Percentiles rank a stretch among this genome's conserved stretches.
phyloP scores from a whole-genome alignment of 2,329 filamentous ascomycete species.

The Fusarium pseudocircinatum region DNA sequence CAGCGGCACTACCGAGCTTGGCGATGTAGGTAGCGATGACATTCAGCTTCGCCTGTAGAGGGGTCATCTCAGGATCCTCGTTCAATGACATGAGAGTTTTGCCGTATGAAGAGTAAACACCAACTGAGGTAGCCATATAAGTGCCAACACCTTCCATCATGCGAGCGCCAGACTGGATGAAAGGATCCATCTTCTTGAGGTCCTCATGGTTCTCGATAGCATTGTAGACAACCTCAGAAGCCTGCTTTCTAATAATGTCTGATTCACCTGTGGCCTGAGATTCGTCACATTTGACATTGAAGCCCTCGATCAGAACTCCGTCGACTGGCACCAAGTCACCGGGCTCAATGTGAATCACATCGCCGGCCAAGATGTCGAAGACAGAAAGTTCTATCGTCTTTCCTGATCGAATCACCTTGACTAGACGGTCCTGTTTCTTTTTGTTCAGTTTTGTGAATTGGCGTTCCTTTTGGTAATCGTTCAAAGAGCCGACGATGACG shows the following conservation, averaged over 20 bases:
- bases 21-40: slow-evolving; percentile 81
- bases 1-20: slow-evolving; percentile 79
- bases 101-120: slow-evolving; percentile 78
- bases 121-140: slow-evolving; percentile 78
- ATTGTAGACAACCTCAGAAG: slow-evolving; percentile 73
- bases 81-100: slow-evolving; percentile 79
- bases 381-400: slow-evolving; percentile 75
- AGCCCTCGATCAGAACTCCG: slow-evolving; percentile 76
- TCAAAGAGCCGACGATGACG: slow-evolving; percentile 78
- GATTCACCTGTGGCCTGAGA: slow-evolving; percentile 84
- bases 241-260: slow-evolving; percentile 75
- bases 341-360: slow-evolving; percentile 77
- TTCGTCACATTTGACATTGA: slow-evolving; percentile 80
- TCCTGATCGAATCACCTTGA: slow-evolving; percentile 78
- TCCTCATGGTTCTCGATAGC: slow-evolving; percentile 74
- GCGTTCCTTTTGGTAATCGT: slow-evolving; percentile 83
- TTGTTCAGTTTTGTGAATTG: slow-evolving; percentile 82
- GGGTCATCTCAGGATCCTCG: slow-evolving; percentile 78
- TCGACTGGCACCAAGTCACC: slow-evolving; percentile 80
- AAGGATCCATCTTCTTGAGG: slow-evolving; percentile 79
- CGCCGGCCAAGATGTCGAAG: slow-evolving; percentile 74
- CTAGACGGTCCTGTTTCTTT: slow-evolving; percentile 79
- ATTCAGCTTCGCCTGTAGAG: slow-evolving; percentile 80
- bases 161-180: slow-evolving; percentile 85
- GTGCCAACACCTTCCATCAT: slow-evolving; percentile 82